These are phyloP conservation scores for Cladosporium sp. DNA, from an alignment of 2,329 filamentous ascomycete genomes.

Conservation along the genomic window DNA sequence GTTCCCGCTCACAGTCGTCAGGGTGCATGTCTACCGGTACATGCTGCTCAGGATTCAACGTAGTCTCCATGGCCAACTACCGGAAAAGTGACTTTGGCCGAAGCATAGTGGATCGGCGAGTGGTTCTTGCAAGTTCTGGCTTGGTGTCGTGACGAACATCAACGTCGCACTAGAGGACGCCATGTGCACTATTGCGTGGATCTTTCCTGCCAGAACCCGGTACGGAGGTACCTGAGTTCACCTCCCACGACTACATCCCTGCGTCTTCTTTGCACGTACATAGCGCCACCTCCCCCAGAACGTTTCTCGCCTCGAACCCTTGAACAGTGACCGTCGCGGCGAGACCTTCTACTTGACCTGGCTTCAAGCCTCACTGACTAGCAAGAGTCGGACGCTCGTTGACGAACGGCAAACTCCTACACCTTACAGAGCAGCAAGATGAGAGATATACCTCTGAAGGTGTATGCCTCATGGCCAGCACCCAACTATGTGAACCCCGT, in stretches of 20 bases:
- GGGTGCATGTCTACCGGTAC: too few relatives aligned
- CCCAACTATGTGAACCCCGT: conserved; percentile 41
- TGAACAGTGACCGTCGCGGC: not conserved
- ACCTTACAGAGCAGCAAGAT: not conserved
- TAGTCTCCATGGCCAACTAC: not conserved
- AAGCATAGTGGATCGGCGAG: not conserved
- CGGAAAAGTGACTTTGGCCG: not conserved
- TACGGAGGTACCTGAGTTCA: too few relatives aligned
- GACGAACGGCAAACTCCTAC: too few relatives aligned
- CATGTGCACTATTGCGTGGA: not conserved
- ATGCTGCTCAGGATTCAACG: too few relatives aligned
- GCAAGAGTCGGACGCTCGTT: too few relatives aligned
- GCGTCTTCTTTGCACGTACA: not conserved
- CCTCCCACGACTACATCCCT: not conserved
- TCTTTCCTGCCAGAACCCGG: not conserved
- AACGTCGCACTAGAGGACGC: not conserved
- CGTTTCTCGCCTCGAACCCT: not conserved
- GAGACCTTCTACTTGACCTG: not conserved
- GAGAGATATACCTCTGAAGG: conserved; percentile 22
- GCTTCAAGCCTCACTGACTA: not conserved
- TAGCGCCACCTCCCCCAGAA: not conserved
- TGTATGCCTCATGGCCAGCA: conserved; percentile 36
- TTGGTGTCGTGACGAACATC: not conserved
- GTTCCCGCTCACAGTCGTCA: not conserved
- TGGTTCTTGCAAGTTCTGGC: not conserved